Evolutionary conservation across 768 basidiomycete species (phyloP), one percentile per base, ranked within the genome.

Genomic region (Lentinula guzmanii): DNA sequence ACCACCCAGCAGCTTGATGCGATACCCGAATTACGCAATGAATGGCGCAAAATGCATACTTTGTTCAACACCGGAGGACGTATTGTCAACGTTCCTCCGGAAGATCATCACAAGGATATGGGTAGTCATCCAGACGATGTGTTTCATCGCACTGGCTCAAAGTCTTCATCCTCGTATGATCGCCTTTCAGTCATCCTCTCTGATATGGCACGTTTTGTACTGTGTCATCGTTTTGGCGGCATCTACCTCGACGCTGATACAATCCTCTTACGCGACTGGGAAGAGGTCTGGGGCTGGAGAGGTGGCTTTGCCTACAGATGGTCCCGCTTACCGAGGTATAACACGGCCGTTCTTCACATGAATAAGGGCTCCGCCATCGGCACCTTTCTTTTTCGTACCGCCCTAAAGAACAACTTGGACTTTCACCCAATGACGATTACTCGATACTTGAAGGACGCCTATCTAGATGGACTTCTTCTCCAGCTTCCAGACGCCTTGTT

Each of bases 371-470:
- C 92, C 4, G 95, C 96, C 7, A 75, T 99, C 16, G 95, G 94
- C 34, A 90, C 87, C 60, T 95, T 98, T 76, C 76, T 99, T 57
- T 95, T 99, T 82, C 86, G 91, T 50, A 96, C 95, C 1, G 95
- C 95, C 13, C 74, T 99, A 65, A 93, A 91, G 77, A 98, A 99
- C 68, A 86, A 86, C 21, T 73, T 98, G 70, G 96, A 98, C 74
- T 98, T 99, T 75, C 97, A 99, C 69, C 96, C 96, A 0, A 95
- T 95, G 92, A 93, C 91, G 0, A 87, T 99, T 41, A 89, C 91
- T 45, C 81, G 85, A 62, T 99, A 99, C 71, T 86, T 89, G 34
- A 90, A 90, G 73, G 96, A 99, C 65, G 94, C 95, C 1, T 80
- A 87, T 63, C 67, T 98, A 34, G 93, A 96, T 63, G 85, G 83